Conservation (phyloP, 208 protist species). For the Strigomonas galati region DNA sequence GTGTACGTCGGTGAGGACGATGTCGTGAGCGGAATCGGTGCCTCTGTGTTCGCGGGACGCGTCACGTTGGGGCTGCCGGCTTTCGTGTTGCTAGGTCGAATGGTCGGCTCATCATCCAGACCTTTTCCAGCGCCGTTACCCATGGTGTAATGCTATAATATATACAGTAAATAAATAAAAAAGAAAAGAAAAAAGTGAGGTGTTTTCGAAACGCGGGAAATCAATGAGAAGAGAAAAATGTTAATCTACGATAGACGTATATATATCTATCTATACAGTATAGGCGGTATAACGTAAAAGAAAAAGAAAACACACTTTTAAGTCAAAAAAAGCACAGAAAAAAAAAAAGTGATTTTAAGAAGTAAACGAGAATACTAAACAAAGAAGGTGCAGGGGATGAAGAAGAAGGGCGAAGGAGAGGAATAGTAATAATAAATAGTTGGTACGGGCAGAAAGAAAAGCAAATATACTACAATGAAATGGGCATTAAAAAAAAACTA, state of each 20-base stretch:
- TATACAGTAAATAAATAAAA: slow-evolving; percentile 7
- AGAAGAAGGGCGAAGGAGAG: neutral
- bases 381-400: neutral
- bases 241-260: neutral
- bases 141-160: slow-evolving; percentile 4
- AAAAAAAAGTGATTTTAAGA: neutral
- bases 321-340: neutral
- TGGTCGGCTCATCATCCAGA: neutral
- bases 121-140: slow-evolving; percentile 8
- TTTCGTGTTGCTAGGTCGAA: slow-evolving; percentile 8
- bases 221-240: slow-evolving; percentile 1
- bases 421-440: neutral
- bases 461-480: slow-evolving; percentile 4
- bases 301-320: neutral
- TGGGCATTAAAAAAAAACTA: slow-evolving; percentile 1
- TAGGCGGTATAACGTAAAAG: neutral
- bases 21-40: neutral
- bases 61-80: neutral
- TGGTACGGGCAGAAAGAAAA: neutral
- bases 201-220: neutral
- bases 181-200: slow-evolving; percentile 2
- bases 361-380: neutral
- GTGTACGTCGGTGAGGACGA: neutral
- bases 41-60: neutral
- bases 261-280: slow-evolving; percentile 4